phyloP scores from a whole-genome alignment of 108 stramenopile species.

The Skeletonema costatum region DNA sequence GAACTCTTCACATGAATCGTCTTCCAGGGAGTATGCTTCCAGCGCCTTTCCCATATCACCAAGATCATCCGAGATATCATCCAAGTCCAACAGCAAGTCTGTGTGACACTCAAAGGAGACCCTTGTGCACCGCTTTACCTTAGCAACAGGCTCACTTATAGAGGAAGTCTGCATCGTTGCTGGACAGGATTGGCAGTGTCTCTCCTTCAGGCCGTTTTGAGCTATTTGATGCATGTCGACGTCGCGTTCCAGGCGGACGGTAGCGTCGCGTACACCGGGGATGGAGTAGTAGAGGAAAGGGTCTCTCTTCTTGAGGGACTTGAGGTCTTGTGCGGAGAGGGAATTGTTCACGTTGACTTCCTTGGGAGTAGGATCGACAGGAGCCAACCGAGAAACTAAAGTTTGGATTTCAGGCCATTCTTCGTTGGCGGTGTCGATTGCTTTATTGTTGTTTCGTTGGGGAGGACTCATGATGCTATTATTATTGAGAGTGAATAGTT shows the following conservation, averaged over 20 bases:
- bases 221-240: background rate
- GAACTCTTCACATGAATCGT: background rate
- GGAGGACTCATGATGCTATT: no score
- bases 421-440: no score
- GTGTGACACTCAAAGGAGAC: background rate
- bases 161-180: background rate
- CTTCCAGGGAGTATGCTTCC: background rate
- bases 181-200: background rate
- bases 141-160: background rate
- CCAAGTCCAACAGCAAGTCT: background rate
- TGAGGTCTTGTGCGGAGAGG: background rate
- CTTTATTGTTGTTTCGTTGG: no score
- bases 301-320: background rate
- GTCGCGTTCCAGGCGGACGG: background rate
- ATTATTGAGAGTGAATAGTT: no score
- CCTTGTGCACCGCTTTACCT: slow-evolving; percentile 1
- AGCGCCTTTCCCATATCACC: background rate
- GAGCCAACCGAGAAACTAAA: background rate
- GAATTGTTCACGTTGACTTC: background rate
- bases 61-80: background rate
- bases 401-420: no score
- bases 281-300: slow-evolving; percentile 12
- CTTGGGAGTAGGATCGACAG: background rate
- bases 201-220: background rate
- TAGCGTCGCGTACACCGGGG: background rate